Base-by-base conservation (phyloP, 768 basidiomycete genomes). In the Russula earlei region DNA sequence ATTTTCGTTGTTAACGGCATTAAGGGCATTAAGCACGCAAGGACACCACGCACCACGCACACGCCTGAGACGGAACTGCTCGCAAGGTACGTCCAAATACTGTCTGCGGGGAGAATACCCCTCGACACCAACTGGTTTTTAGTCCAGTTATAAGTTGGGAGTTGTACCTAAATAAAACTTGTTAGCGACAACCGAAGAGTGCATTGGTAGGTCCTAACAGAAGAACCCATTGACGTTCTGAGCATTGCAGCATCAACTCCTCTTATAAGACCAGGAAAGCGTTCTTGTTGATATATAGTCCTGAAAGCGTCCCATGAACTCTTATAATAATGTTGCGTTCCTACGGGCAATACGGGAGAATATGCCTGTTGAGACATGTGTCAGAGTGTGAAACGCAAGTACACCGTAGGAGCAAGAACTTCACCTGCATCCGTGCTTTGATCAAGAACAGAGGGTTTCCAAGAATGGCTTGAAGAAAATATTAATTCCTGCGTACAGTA, bases 351-450 rank as follows among this genome's bases (percentile, higher is more conserved):
- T 38, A 84, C 82, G 7, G 95, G 93, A 0, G 94, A 98, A 71
- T 92, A 99, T 27, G 96, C 96, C 85, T 89, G 54, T 24, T 15
- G 25, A 14, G 5, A 31, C 49, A 29, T 42, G 15, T 10, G 27
- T 22, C 11, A 49, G 41, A 43, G 43, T 44, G 47, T 24, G n/a
- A 51, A 38, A 44, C 17, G 36, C 34, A 49, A 45, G 38, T n/a
- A 40, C 37, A 14, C 41, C 20, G 24, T 27, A 50, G 43, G 25
- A 52, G 46, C 29, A 49, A 1, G 8, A 22, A 44, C 42, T 70
- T 47, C 17, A 85, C 87, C 77, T 99, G 96, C 87, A 99, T 97
- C 43, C 96, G 82, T 5, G 96, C 96, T 72, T 99, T 99, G 67
- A 99, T 83, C 54, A 99, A 74, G 71, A 96, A 99, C 12, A 96